Percentiles rank a stretch among this genome's conserved stretches.
These are phyloP conservation scores for Saccharomycopsis lassenensis DNA, from an alignment of 805 yeast genomes.

Conservation along the genomic window DNA sequence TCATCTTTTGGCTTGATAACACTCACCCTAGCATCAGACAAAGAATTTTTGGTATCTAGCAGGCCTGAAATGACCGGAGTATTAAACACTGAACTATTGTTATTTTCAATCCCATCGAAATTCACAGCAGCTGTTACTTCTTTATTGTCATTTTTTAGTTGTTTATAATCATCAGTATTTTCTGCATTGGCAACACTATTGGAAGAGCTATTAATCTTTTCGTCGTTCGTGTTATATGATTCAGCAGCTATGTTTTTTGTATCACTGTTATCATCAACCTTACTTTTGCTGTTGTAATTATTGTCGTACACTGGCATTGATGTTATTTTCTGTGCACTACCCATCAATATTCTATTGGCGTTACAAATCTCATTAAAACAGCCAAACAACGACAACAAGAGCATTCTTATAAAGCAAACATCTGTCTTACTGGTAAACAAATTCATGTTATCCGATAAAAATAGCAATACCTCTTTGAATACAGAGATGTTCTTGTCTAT, in stretches of 20 bases:
- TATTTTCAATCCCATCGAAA: not conserved
- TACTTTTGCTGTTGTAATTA: too few relatives aligned
- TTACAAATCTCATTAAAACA: slow-evolving; percentile 34
- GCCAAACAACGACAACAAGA: slow-evolving; percentile 33
- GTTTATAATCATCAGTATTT: not conserved
- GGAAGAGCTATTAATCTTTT: not conserved
- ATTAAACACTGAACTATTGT: too few relatives aligned
- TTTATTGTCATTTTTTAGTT: not conserved
- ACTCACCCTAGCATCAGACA: slow-evolving; percentile 16
- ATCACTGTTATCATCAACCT: too few relatives aligned
- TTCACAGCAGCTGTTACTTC: not conserved
- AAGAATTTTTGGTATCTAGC: slow-evolving; percentile 5
- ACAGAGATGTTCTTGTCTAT: slow-evolving; percentile 21
- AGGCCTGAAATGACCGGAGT: too few relatives aligned
- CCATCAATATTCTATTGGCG: too few relatives aligned
- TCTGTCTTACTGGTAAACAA: slow-evolving; percentile 32
- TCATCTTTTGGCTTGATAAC: slow-evolving; percentile 17
- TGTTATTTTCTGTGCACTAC: too few relatives aligned
- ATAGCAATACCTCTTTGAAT: slow-evolving; percentile 29
- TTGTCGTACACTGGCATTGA: too few relatives aligned
- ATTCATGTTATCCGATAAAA: slow-evolving; percentile 29
- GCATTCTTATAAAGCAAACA: slow-evolving; percentile 34
- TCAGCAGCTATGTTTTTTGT: too few relatives aligned
- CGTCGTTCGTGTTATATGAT: too few relatives aligned
- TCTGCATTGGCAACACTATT: not conserved